phyloP scores from a whole-genome alignment of 441 rosid species.

The Mallotus repandus region DNA sequence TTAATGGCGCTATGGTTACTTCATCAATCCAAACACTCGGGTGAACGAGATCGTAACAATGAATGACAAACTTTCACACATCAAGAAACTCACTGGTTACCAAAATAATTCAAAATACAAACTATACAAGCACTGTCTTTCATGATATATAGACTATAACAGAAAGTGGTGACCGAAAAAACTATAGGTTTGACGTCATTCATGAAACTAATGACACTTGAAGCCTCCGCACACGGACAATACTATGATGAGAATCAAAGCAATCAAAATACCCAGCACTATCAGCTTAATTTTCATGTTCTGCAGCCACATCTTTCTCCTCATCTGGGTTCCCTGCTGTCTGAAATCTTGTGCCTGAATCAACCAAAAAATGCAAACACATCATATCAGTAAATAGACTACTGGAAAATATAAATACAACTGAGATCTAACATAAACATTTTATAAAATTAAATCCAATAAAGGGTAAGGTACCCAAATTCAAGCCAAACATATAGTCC shows the following conservation, averaged over 20 bases:
- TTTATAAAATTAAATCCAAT: neutral
- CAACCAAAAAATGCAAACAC: neutral
- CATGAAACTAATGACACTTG: conserved; percentile 42
- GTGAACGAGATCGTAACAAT: conserved; percentile 10
- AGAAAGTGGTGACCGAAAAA: conserved; percentile 20
- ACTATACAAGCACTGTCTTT: conserved; percentile 37
- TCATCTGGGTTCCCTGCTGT: conserved; percentile 83
- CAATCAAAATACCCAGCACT: conserved; percentile 65
- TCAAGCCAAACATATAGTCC: neutral
- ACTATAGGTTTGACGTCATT: neutral
- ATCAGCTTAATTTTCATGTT: conserved; percentile 95
- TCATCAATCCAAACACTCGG: neutral
- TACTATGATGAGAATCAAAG: conserved; percentile 71
- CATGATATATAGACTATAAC: conserved; percentile 14
- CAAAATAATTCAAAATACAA: conserved; percentile 29
- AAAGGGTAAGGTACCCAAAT: neutral
- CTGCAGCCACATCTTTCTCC: conserved; percentile 86
- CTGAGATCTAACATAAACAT: neutral
- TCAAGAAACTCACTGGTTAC: conserved; percentile 19
- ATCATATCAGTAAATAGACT: neutral
- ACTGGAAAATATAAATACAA: neutral
- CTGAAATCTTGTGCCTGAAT: conserved; percentile 91
- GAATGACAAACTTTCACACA: conserved; percentile 30
- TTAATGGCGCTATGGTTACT: neutral
- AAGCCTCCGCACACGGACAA: conserved; percentile 76